Base-by-base conservation (phyloP, 208 protist genomes). In the Trypanosoma mega region DNA sequence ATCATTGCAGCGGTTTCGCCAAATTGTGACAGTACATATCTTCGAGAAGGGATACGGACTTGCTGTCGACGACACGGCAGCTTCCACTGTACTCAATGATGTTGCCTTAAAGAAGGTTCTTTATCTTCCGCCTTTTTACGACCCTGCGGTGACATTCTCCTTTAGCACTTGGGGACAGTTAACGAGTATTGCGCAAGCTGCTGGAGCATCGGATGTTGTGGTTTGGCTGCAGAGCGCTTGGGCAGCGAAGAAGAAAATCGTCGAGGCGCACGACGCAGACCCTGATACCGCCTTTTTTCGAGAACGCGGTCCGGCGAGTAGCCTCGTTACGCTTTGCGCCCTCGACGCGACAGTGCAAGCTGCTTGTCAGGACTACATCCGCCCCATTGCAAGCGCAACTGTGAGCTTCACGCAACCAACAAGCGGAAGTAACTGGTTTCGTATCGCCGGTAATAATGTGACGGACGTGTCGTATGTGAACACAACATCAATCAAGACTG, bases 11-110 rank as follows among this genome's bases (percentile, higher is more conserved):
- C 64, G 46, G 16, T 54, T 75, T 18, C 24, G 34, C 18, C 27
- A 54, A 12, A n/a, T 55, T 9, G 21, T 50, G 4, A 46, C 47
- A 20, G 55, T 74, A 18, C 74, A 80, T 39, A 30, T 80, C 6
- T 46, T 72, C 31, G 74, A 80, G 43, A 69, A 57, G 45, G 68
- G 74, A 26, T 72, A 80, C 58, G 58, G 34, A 20, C 53, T 58
- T 21, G 67, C 53, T 14, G 67, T 63, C 1, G 74, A 80, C 48
- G 30, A 36, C 23, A 33, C 24, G 44, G 36, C 68, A 7, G 68
- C 73, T 33, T 2, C 3, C 30, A 18, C 36, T 8, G 20, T 80
- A 23, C 53, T 80, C 6, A 31, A 8, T 14, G 43, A 56, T 20
- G 9, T 51, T 11, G 16, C 8, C 12, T 29, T 72, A 34, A 33